Base-by-base conservation (phyloP, 495 filamentous ascomycete genomes). In the Aspergillus indologenus region DNA sequence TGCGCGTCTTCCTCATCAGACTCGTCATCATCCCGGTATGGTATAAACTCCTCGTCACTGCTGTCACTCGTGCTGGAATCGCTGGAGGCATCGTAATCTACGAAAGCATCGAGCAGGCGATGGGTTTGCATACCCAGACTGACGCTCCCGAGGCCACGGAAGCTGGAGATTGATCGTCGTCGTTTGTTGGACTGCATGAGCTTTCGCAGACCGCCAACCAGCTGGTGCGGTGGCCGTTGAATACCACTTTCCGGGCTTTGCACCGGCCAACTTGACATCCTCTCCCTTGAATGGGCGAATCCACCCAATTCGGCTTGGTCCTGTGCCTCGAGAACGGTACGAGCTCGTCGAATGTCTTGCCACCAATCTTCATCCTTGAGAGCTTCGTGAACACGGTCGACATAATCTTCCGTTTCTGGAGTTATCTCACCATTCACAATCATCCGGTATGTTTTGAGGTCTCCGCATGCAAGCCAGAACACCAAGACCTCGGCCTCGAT, bases 401-500 rank as follows among this genome's bases (percentile, higher is more conserved):
- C 74, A 1, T 78, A 74, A 44, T 85, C 81, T 8, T 71, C 68
- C 51, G 67, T 72, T 5, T 66, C 67, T 3, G 69, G 57, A 2
- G 74, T 71, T 1, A 65, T 63, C 44, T 79, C 77, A 0, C 88
- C 90, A 63, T 92, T 90, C 29, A 96, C 80, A 60, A 96, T 89
- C 17, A 85, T 79, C 60, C 91, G 86, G 64, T 96, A 96, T 2
- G 84, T 85, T 53, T 83, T 76, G 12, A 94, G 71, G 23, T 85
- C 73, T 8, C 90, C 91, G 22, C 81, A 87, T 15, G 90, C 89
- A 54, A 96, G 81, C 84, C 87, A 94, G 66, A 91, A 90, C 4
- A 94, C 90, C 24, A 88, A 62, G 0, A 95, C 81, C 65, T 91
- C 78, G 9, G 90, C 91, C 57, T 91, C 82, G 24, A 96, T 96